Conservation (phyloP, 768 basidiomycete species). For the Fibroporia radiculosa region DNA sequence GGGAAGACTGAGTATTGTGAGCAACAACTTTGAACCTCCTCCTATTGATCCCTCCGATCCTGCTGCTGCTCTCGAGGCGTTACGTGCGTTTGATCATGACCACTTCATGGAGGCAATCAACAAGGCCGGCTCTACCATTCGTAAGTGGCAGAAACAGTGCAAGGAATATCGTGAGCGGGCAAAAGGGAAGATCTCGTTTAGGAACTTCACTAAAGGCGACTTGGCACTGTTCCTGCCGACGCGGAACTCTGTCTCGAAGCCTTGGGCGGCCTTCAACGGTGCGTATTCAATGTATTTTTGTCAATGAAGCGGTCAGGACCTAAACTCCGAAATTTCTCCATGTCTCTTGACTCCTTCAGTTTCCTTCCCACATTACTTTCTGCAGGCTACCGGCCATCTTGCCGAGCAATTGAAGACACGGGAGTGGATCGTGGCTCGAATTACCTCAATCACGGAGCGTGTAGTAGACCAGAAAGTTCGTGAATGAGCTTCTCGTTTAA, state of each 20-base stretch:
- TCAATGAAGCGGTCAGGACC: slow-evolving; percentile 8
- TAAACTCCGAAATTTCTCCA: slow-evolving; percentile 27
- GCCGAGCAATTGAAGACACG: slow-evolving; percentile 84
- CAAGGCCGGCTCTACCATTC: slow-evolving; percentile 79
- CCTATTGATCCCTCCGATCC: slow-evolving; percentile 78
- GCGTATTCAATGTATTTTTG: slow-evolving; percentile 23
- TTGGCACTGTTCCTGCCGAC: slow-evolving; percentile 94
- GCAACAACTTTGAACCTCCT: slow-evolving; percentile 50
- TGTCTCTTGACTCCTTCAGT: slow-evolving; percentile 38
- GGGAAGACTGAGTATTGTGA: slow-evolving; percentile 45
- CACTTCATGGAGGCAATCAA: slow-evolving; percentile 76
- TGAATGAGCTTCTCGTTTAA: neutral
- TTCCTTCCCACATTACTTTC: slow-evolving; percentile 96
- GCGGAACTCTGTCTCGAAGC: slow-evolving; percentile 84
- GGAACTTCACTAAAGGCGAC: slow-evolving; percentile 93
- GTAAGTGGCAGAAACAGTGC: slow-evolving; percentile 97
- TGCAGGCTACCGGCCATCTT: slow-evolving; percentile 78
- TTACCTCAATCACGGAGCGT: slow-evolving; percentile 80
- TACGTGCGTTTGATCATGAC: slow-evolving; percentile 77
- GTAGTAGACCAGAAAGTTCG: slow-evolving; percentile 74
- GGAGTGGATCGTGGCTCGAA: slow-evolving; percentile 94
- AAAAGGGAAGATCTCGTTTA: slow-evolving; percentile 92
- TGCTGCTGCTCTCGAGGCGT: slow-evolving; percentile 54
- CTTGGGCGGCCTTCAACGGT: slow-evolving; percentile 99
- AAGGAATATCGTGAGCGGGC: slow-evolving; percentile 94